A percentile compares a stretch with the other conserved stretches of the same genome.
phyloP scores from a whole-genome alignment of 225 moss, liverwort and hornwort genomes.

The Pseudisothecium myosuroides region DNA sequence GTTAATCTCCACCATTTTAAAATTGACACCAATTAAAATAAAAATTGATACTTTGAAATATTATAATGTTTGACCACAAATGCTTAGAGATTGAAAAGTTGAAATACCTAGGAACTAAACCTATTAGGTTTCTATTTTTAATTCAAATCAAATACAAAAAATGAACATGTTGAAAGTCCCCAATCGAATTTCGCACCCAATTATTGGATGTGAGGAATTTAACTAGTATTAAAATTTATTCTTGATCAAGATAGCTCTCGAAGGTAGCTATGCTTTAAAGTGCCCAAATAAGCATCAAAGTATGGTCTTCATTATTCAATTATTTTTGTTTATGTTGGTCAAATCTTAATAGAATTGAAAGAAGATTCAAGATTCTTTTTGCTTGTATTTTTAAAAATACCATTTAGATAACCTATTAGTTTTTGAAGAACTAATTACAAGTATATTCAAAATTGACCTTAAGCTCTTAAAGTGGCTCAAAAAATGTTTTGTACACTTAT shows the following conservation, averaged over 20 bases:
- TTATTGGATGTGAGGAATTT: not conserved
- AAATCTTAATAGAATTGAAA: not conserved
- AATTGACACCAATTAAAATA: not conserved
- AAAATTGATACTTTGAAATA: not conserved
- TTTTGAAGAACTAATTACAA: not conserved
- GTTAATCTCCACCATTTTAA: not conserved
- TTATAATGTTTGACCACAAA: not conserved
- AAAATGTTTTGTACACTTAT: too few relatives aligned
- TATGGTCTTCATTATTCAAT: not conserved
- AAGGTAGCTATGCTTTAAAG: not conserved
- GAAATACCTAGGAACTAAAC: not conserved
- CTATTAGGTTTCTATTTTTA: not conserved
- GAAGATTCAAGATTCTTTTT: not conserved
- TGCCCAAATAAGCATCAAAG: not conserved
- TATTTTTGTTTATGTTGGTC: not conserved
- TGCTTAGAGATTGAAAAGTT: rapidly evolving
- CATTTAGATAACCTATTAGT: not conserved
- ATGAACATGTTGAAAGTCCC: not conserved
- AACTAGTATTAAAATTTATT: not conserved
- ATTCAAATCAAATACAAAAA: not conserved
- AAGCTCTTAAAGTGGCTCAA: not conserved
- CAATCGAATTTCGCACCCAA: not conserved
- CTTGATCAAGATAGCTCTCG: not conserved
- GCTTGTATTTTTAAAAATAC: not conserved
- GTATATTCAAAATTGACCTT: not conserved